Base-by-base conservation (phyloP, 1,284 basidiomycete genomes). In the Dichomitus squalens region DNA sequence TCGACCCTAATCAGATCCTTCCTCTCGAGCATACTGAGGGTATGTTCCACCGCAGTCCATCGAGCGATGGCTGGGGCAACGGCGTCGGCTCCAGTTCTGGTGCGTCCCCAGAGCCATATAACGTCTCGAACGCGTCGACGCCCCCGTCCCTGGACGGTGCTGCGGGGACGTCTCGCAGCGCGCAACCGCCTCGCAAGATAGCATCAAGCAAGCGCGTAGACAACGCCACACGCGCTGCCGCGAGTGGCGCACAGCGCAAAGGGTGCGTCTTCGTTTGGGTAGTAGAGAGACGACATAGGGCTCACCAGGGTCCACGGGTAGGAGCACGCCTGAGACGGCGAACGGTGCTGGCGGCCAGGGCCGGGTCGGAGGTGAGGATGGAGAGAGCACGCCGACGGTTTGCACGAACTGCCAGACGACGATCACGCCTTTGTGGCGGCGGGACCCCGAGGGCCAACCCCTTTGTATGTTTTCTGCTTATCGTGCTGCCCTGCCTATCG, bases 391-490 rank as follows among this genome's bases (percentile, higher is more conserved):
- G 6, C 89, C 90, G 4, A 98, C 94, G 1, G 80, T 92, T 27
- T 98, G 95, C 72, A 95, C 92, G 11, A 98, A 98, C 72, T 98
- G 95, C 74, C 87, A 93, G 68, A 98, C 96, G 52, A 96, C 93
- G 29, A 98, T 95, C 72, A 98, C 95, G 39, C 95, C 95, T 1
- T 77, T 98, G 53, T 98, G 95, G 95, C 84, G 95, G 71, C 81
- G 96, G 64, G 95, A 98, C 77, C 93, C 95, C 1, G 95, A 98
- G 64, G 95, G 95, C 23, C 93, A 96, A 71, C 95, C 95, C 33
- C 75, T 98, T 57, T 98, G 94, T 87, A 76, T 79, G 81, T 78
- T 57, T 48, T 40, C 55, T 61, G 44, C 27, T 55, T 34, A 56
- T 53, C 36, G 49, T 63, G 57, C 20, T 58, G 38, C 33, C 55